Evolutionary conservation across 176 grass and related monocot genomes (phyloP), one percentile per base, ranked within the genome.

Genomic region (Aegilops longissima): DNA sequence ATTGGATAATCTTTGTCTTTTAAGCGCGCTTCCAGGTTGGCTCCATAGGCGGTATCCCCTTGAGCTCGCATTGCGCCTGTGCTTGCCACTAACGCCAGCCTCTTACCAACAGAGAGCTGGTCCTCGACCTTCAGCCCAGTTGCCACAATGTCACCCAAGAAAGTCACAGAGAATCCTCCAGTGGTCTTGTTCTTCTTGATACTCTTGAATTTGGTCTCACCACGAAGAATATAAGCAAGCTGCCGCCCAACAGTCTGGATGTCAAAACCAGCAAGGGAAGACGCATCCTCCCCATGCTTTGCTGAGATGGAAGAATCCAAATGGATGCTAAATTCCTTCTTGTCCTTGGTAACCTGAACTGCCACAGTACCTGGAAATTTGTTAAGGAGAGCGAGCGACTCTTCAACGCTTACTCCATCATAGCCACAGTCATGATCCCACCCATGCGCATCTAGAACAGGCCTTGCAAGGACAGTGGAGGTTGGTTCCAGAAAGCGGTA

Each of bases 381-480:
- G 80, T 29, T 82, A 61, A 87, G 89, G 45, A 99, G 17, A 83
- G 92, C 92, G 6, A 99, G 92, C 4, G 76, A 90, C 54, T 94
- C 93, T 85, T 97, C 97, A 40, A 99, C 70, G 35, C 94, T 99
- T 25, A 99, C 89, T 29, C 97, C 97, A 82, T 99, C 97, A 66
- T 97, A 97, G 31, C 97, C 97, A 68, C 87, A 96, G 76, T 99
- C 97, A 91, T 99, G 97, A 86, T 99, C 97, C 97, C 97, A 99
- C 62, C 97, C 87, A 68, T 96, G 89, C 0, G 90, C 85, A 79
- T 94, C 90, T 76, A 96, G 74, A 72, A 98, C 87, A 74, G 97
- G 97, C 82, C 94, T 88, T 80, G 97, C 90, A 69, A 99, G 82
- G 47, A 97, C 65, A 70, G 86, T 90, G 8, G 90, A 94, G 2